Evolutionary conservation across 768 basidiomycete genomes (phyloP).

Genomic region (Mycena sanguinolenta): DNA sequence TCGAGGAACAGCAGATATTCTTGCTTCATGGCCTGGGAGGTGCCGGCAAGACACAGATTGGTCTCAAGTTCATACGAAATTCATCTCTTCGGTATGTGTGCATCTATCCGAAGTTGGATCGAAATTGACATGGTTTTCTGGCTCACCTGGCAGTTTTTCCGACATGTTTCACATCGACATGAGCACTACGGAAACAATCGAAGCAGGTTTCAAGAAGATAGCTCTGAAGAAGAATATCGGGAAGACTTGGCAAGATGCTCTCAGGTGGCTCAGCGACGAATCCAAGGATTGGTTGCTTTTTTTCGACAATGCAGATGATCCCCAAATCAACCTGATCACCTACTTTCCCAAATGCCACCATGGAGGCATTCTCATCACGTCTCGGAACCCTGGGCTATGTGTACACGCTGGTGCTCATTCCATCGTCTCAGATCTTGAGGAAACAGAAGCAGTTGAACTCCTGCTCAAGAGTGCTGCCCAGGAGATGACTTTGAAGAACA

Average conservation of each 20-base stretch:
- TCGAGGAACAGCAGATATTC: not conserved
- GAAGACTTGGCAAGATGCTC: not conserved
- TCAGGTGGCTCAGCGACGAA: not conserved
- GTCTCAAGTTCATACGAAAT: not conserved
- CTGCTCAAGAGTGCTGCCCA: constrained; percentile 15
- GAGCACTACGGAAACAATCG: constrained; percentile 5
- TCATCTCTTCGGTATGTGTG: not conserved
- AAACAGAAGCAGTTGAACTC: too few species aligned
- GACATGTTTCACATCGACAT: constrained; percentile 14
- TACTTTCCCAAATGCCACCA: constrained; percentile 17
- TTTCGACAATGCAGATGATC: constrained; percentile 23
- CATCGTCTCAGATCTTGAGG: constrained; percentile 3
- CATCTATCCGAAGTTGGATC: not conserved
- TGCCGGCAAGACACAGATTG: constrained; percentile 13
- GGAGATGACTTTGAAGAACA: not conserved
- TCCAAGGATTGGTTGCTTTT: not conserved
- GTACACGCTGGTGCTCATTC: not conserved
- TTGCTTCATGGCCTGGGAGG: not conserved
- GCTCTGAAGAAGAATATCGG: not conserved
- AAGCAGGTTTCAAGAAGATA: too few species aligned
- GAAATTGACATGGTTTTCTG: not conserved
- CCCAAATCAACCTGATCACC: constrained; percentile 4
- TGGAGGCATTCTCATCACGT: constrained; percentile 29
- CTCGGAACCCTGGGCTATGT: constrained; percentile 8
- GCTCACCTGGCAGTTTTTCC: not conserved